Base-by-base conservation (phyloP, 352 stramenopile species). In the Globisporangium spinosum region DNA sequence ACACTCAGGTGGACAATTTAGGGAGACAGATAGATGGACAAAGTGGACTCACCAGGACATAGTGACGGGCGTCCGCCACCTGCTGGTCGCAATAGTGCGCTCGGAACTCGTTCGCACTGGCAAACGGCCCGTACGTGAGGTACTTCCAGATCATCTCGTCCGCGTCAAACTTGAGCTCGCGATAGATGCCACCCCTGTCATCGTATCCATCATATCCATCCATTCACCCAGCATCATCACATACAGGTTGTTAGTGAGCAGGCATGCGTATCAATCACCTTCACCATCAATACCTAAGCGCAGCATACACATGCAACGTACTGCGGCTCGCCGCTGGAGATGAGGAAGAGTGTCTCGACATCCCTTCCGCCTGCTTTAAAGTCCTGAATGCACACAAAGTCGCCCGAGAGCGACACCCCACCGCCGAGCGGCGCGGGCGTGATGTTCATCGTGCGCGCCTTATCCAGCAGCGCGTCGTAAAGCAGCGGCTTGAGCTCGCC, bases 391-490 rank as follows among this genome's bases (percentile, higher is more conserved):
- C 55, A 51, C 3, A 95, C 74, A 32, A 76, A 49, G 5, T 75
- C 38, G 4, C 87, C 85, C 3, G 65, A 29, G 6, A 94, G 74
- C 53, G 65, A 17, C 32, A 60, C 38, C 4, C 71, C 53, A 7
- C 29, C 51, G 2, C 68, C 72, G 22, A 93, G 69, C 20, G 68
- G 61, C 61, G 73, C 58, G 8, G 85, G 83, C 29, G 78, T 80
- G 59, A 57, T 4, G 13, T 65, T 56, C 64, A 85, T 57, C 20
- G 65, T 63, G 49, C 74, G 70, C n/a, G 77, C 72, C 27, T 77
- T 81, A 1, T 70, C 78, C 49, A 97, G 80, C 22, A 97, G 83
- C 65, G 89, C 87, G 68, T 97, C 89, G 73, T 97, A 97, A 29
- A 97, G 76, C 68, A 89, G 72, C 57, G 89, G 87, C 66, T 96